Conservation (phyloP, 2,329 filamentous ascomycete species). For the Fusarium hostae region DNA sequence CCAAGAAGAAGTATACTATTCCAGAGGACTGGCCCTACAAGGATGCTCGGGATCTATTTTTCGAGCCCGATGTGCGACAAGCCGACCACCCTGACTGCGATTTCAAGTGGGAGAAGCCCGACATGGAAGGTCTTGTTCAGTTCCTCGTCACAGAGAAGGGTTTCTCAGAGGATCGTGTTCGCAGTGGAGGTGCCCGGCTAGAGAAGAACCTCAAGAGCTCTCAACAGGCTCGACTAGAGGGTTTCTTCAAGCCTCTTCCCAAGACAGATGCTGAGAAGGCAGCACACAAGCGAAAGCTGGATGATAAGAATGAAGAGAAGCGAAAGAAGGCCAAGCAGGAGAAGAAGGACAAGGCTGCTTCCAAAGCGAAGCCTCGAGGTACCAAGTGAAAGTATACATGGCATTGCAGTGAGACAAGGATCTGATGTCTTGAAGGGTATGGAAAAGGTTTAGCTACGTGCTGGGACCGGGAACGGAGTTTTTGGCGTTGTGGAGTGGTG, state of each 20-base stretch:
- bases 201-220: conserved; percentile 91
- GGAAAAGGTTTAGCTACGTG: conserved; percentile 4
- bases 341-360: conserved; percentile 93
- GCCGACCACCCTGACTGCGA: conserved; percentile 90
- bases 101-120: conserved; percentile 97
- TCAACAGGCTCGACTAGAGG: conserved; percentile 91
- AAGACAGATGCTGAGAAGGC: conserved; percentile 90
- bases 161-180: conserved; percentile 94
- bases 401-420: not conserved
- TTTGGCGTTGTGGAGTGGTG: conserved; percentile 33
- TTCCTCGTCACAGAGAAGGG: conserved; percentile 95
- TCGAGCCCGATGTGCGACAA: conserved; percentile 85
- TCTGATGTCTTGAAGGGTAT: not conserved
- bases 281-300: conserved; percentile 88
- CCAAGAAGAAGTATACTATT: conserved; percentile 82
- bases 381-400: conserved; percentile 45
- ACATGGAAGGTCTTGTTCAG: conserved; percentile 87
- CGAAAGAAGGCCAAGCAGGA: conserved; percentile 97
- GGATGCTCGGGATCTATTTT: conserved; percentile 91
- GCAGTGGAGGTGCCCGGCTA: conserved; percentile 79
- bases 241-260: conserved; percentile 94
- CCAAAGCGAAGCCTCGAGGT: conserved; percentile 86
- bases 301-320: conserved; percentile 89
- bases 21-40: conserved; percentile 98
- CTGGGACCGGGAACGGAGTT: conserved; percentile 34